Evolutionary conservation across 768 basidiomycete genomes (phyloP).

Genomic region (Termitomyces sp.): DNA sequence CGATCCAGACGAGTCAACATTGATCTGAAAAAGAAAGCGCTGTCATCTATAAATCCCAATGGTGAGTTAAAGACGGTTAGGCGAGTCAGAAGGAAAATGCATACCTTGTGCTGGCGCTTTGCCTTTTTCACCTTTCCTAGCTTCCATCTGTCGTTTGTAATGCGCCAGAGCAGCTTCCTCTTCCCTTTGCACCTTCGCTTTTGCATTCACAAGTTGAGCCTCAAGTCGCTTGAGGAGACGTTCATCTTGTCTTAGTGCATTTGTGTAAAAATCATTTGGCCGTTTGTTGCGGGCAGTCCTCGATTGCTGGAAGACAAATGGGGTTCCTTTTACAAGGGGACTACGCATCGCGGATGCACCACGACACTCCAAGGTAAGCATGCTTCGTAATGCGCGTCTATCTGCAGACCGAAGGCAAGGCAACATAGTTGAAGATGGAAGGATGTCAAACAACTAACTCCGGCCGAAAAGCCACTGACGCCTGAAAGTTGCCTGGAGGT

Average conservation of each 20-base stretch:
- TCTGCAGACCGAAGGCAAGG: background rate
- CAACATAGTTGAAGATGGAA: conserved; percentile 3
- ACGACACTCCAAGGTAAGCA: background rate
- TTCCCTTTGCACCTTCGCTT: conserved; percentile 19
- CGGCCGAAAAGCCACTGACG: background rate
- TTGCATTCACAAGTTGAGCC: conserved; percentile 19
- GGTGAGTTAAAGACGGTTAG: background rate
- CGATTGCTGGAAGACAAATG: conserved; percentile 9
- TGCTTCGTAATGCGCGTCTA: background rate
- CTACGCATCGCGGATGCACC: background rate
- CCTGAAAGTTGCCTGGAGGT: too few species aligned
- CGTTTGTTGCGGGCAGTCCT: conserved; percentile 17
- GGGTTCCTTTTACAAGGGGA: background rate
- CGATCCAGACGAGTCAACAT: conserved; percentile 23
- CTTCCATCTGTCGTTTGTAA: conserved; percentile 10
- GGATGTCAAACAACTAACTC: background rate
- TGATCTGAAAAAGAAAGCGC: conserved; percentile 22
- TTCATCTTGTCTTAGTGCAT: conserved; percentile 19
- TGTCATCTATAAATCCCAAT: conserved; percentile 8
- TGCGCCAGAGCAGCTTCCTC: conserved; percentile 13
- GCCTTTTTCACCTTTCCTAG: conserved; percentile 13
- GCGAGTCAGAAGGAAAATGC: background rate
- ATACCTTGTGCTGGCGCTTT: conserved; percentile 8
- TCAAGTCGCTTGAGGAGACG: conserved; percentile 24
- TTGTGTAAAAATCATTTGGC: conserved; percentile 16